Conservation (phyloP, 2,329 filamentous ascomycete species). For the Macrophomina pseudophaseolina region DNA sequence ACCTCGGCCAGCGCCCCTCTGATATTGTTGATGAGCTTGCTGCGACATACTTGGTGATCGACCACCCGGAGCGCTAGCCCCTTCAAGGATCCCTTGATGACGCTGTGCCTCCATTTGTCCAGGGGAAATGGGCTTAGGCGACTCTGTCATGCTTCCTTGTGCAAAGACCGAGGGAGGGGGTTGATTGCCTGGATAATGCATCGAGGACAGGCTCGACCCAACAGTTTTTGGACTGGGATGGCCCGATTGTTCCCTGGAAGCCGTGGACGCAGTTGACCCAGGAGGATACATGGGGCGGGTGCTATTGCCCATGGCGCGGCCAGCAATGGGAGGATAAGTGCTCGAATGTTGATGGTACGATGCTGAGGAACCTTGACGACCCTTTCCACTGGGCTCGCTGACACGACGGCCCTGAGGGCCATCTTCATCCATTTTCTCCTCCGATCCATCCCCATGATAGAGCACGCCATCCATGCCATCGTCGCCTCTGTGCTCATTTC, state of each 20-base stretch:
- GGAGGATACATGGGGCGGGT: conserved; percentile 44
- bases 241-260: conserved; percentile 46
- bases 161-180: conserved; percentile 65
- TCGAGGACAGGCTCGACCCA: conserved; percentile 42
- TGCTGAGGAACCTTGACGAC: conserved; percentile 59
- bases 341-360: conserved; percentile 70
- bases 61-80: conserved; percentile 55
- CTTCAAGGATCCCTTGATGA: conserved; percentile 59
- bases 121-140: conserved; percentile 83
- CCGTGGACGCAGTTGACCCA: conserved; percentile 32
- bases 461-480: conserved; percentile 69
- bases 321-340: conserved; percentile 76
- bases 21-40: conserved; percentile 64
- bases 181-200: conserved; percentile 40
- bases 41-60: conserved; percentile 70
- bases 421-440: conserved; percentile 63
- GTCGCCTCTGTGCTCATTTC: conserved; percentile 51
- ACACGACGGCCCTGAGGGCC: conserved; percentile 59
- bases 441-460: conserved; percentile 61
- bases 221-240: conserved; percentile 46
- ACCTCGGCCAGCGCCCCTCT: conserved; percentile 62
- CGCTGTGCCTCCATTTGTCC: conserved; percentile 57
- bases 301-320: conserved; percentile 37
- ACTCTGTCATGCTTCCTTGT: conserved; percentile 78
- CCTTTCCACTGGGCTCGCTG: conserved; percentile 75